These are phyloP conservation scores for Lachancea cidri DNA, from an alignment of 805 yeast genomes.

Conservation along the genomic window DNA sequence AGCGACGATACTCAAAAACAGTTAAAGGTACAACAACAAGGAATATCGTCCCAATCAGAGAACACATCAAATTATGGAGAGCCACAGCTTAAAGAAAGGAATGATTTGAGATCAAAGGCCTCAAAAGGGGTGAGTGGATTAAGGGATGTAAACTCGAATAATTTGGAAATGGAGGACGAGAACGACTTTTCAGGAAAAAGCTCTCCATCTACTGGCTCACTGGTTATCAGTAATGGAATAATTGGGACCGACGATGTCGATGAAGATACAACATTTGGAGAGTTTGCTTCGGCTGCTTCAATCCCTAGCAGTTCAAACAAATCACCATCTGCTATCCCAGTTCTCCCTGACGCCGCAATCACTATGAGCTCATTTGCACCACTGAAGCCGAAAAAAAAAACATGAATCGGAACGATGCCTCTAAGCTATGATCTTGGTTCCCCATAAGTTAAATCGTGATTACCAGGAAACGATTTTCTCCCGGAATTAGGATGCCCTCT, in stretches of 20 bases:
- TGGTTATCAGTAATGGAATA: too few relatives aligned
- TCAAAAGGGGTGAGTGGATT: too few relatives aligned
- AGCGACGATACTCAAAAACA: background rate
- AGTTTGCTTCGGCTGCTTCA: conserved; percentile 15
- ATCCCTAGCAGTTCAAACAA: background rate
- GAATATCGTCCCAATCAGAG: background rate
- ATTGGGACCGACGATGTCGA: background rate
- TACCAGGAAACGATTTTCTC: conserved; percentile 11
- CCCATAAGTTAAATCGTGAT: conserved; percentile 10
- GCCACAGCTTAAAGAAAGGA: too few relatives aligned
- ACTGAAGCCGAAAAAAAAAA: conserved; percentile 25
- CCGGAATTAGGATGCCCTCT: background rate
- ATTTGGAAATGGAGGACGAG: too few relatives aligned
- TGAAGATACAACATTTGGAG: conserved; percentile 25
- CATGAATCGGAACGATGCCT: background rate
- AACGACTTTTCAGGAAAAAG: too few relatives aligned
- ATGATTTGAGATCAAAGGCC: too few relatives aligned
- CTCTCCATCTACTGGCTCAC: too few relatives aligned
- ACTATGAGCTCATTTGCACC: conserved; percentile 25
- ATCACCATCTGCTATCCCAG: conserved; percentile 1
- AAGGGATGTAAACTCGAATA: too few relatives aligned
- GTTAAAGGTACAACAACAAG: background rate
- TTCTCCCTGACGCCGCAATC: background rate
- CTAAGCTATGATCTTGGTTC: conserved; percentile 1
- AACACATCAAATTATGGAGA: background rate